phyloP scores from a whole-genome alignment of 306 rosid genomes.

The Trifolium repens region DNA sequence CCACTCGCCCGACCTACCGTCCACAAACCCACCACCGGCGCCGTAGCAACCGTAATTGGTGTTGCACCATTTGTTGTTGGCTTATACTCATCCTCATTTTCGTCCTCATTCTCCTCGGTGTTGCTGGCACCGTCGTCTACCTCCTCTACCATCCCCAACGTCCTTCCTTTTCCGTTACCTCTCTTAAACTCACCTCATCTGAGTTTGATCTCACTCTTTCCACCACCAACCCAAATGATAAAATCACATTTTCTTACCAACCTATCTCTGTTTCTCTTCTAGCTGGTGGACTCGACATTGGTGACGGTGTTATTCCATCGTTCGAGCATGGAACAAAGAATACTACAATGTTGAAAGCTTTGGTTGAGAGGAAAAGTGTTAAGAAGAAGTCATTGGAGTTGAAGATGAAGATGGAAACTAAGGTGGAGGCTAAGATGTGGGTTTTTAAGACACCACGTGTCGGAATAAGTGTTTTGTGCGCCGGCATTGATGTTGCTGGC shows the following conservation, averaged over 20 bases:
- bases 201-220: slow-evolving; percentile 44
- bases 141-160: slow-evolving; percentile 63
- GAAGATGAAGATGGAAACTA: slow-evolving; percentile 66
- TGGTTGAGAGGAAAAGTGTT: slow-evolving; percentile 50
- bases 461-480: slow-evolving; percentile 70
- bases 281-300: slow-evolving; percentile 29
- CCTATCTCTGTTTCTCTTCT: slow-evolving; percentile 40
- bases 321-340: slow-evolving; percentile 70
- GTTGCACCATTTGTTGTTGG: slow-evolving; percentile 69
- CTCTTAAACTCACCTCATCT: slow-evolving; percentile 43
- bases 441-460: slow-evolving; percentile 61
- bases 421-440: slow-evolving; percentile 70
- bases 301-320: slow-evolving; percentile 42
- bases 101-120: slow-evolving; percentile 58
- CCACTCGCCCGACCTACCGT: slow-evolving; percentile 77
- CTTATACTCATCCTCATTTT: slow-evolving; percentile 53
- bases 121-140: slow-evolving; percentile 58
- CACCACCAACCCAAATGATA: slow-evolving; percentile 48
- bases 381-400: slow-evolving; percentile 66
- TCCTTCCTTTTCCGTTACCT: slow-evolving; percentile 46
- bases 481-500: slow-evolving; percentile 60
- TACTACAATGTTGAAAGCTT: slow-evolving; percentile 62
- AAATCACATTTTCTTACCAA: slow-evolving; percentile 39
- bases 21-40: slow-evolving; percentile 56
- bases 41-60: slow-evolving; percentile 61